Evolutionary conservation across 2,329 filamentous ascomycete species (phyloP).

Genomic region (Rutstroemia sp.): DNA sequence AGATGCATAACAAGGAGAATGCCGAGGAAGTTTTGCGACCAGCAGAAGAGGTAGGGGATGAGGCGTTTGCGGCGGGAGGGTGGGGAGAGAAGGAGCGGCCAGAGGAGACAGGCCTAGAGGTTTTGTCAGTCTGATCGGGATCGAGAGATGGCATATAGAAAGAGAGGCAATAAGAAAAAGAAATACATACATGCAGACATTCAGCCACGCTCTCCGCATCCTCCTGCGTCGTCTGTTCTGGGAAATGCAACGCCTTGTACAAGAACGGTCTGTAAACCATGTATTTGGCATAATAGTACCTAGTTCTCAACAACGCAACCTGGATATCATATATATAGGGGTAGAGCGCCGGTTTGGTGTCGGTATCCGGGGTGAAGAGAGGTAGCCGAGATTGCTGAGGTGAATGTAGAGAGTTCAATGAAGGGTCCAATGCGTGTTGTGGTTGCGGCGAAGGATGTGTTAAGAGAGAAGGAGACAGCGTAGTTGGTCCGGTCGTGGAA

Average conservation of each 20-base stretch:
- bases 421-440: slow-evolving; percentile 14
- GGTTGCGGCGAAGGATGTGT: not conserved
- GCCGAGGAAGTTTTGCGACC: slow-evolving; percentile 54
- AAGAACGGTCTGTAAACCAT: slow-evolving; percentile 51
- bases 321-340: slow-evolving; percentile 50
- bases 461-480: not conserved
- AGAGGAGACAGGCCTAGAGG: slow-evolving; percentile 42
- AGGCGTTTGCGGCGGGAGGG: slow-evolving; percentile 50
- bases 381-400: slow-evolving; percentile 24
- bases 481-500: slow-evolving; percentile 13
- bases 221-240: slow-evolving; percentile 44
- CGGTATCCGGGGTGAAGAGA: slow-evolving; percentile 42
- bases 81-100: slow-evolving; percentile 53
- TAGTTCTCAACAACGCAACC: slow-evolving; percentile 47
- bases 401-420: slow-evolving; percentile 11
- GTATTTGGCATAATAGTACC: slow-evolving; percentile 52
- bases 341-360: slow-evolving; percentile 38
- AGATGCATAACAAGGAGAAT: slow-evolving; percentile 52
- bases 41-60: slow-evolving; percentile 52
- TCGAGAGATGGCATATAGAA: no score
- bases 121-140: not conserved
- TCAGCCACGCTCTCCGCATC: slow-evolving; percentile 48
- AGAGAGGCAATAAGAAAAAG: not conserved
- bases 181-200: slow-evolving; percentile 37
- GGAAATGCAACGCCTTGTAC: slow-evolving; percentile 52